Conservation (phyloP, 345 rosid genomes). For the Excoecaria agallocha region DNA sequence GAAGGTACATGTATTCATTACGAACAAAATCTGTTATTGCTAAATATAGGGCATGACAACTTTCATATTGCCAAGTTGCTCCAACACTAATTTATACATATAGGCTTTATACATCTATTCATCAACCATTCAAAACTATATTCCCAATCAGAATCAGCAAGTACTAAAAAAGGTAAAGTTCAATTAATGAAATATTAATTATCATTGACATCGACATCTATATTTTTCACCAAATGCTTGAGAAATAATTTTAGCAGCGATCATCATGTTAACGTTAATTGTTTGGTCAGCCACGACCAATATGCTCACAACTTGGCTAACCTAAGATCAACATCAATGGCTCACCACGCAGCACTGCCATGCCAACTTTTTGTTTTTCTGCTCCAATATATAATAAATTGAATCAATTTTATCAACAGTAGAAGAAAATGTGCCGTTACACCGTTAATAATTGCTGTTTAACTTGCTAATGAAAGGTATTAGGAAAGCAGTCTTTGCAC, state of each 20-base stretch:
- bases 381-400: background rate
- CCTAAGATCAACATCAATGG: background rate
- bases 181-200: conserved; percentile 25
- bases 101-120: background rate
- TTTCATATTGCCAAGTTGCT: conserved; percentile 22
- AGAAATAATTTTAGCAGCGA: background rate
- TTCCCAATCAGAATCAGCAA: background rate
- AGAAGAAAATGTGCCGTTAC: background rate
- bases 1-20: no score
- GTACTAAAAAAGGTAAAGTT: conserved; percentile 7
- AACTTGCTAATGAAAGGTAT: conserved; percentile 29
- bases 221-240: background rate
- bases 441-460: conserved; percentile 14
- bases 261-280: background rate
- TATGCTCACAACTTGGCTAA: background rate
- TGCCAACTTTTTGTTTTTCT: background rate
- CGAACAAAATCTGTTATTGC: conserved; percentile 6
- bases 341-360: background rate
- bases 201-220: background rate
- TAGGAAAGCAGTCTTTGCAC: conserved; percentile 40
- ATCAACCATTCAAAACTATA: background rate
- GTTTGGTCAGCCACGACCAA: conserved; percentile 8
- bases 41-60: conserved; percentile 21
- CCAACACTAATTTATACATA: conserved; percentile 1
- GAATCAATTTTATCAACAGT: background rate